phyloP scores from a whole-genome alignment of 192 early-diverging fungal genomes.

The Coemansia sp. region DNA sequence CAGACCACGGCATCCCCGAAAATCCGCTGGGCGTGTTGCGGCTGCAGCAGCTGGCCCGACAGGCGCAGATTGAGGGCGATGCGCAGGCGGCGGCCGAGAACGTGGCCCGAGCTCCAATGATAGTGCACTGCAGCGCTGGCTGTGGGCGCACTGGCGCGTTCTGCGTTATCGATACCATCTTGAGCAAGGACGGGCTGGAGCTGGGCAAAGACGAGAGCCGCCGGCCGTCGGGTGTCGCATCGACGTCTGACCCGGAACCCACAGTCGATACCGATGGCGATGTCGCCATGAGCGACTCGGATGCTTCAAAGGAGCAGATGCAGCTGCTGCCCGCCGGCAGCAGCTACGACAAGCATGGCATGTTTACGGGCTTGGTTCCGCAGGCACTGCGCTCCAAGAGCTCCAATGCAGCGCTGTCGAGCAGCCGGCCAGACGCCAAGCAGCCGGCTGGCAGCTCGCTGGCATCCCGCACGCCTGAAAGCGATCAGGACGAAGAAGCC shows the following conservation, averaged over 20 bases:
- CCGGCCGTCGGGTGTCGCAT: background rate
- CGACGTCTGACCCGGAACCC: background rate
- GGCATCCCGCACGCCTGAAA: background rate
- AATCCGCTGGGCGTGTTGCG: conserved; percentile 57
- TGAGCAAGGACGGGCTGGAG: conserved; percentile 9
- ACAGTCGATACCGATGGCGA: conserved; percentile 20
- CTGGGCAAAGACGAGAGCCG: background rate
- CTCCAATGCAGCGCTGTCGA: conserved; percentile 7
- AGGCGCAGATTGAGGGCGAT: conserved; percentile 27
- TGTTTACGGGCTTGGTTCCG: conserved; percentile 28
- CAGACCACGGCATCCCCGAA: conserved; percentile 72
- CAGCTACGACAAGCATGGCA: conserved; percentile 5
- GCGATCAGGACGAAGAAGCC: background rate
- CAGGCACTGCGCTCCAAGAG: conserved; percentile 31
- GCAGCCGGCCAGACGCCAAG: background rate
- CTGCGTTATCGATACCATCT: conserved; percentile 61
- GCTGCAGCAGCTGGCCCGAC: conserved; percentile 54
- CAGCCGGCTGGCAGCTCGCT: background rate
- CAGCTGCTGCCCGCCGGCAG: background rate
- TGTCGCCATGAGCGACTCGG: conserved; percentile 4
- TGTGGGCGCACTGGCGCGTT: conserved; percentile 85
- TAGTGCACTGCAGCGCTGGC: conserved; percentile 86
- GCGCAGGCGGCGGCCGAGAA: background rate
- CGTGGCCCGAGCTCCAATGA: conserved; percentile 49
- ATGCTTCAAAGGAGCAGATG: background rate